These are phyloP conservation scores for Hericium erinaceus DNA, from an alignment of 768 basidiomycete genomes.

Conservation along the genomic window DNA sequence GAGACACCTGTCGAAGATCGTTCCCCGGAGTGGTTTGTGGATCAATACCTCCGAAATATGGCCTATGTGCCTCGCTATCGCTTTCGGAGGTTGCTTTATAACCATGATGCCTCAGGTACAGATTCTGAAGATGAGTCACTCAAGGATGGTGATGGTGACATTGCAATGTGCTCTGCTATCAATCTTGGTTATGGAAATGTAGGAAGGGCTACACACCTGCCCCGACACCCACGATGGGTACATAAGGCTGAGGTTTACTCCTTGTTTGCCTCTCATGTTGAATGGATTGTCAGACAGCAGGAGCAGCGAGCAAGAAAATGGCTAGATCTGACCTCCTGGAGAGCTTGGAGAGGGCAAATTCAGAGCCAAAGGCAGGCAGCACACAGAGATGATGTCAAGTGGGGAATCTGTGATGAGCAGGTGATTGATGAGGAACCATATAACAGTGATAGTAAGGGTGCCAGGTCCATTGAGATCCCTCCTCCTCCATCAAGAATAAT, in stretches of 20 bases:
- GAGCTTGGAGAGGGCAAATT: not conserved
- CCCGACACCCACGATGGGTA: constrained; percentile 37
- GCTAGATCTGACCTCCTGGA: not conserved
- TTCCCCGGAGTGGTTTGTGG: constrained; percentile 42
- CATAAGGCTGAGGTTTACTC: constrained; percentile 42
- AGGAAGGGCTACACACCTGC: constrained; percentile 19
- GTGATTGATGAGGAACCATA: not conserved
- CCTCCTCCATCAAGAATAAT: no score
- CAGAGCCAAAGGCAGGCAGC: not conserved
- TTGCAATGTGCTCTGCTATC: not conserved
- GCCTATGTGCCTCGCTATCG: constrained; percentile 17
- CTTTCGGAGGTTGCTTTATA: constrained; percentile 29
- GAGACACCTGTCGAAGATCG: constrained; percentile 26
- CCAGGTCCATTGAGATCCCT: not conserved
- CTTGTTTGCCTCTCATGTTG: constrained; percentile 44
- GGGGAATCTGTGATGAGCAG: not conserved
- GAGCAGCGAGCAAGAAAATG: constrained; percentile 12
- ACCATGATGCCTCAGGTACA: constrained; percentile 11
- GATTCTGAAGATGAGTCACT: constrained; percentile 2
- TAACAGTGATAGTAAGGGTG: not conserved
- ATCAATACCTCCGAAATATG: constrained; percentile 28
- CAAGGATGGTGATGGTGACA: not conserved
- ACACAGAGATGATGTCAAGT: not conserved
- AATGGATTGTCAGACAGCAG: constrained; percentile 50
- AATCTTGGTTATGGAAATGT: constrained; percentile 7